Base-by-base conservation (phyloP, 2,329 filamentous ascomycete genomes). In the Periconia macrospinosa region DNA sequence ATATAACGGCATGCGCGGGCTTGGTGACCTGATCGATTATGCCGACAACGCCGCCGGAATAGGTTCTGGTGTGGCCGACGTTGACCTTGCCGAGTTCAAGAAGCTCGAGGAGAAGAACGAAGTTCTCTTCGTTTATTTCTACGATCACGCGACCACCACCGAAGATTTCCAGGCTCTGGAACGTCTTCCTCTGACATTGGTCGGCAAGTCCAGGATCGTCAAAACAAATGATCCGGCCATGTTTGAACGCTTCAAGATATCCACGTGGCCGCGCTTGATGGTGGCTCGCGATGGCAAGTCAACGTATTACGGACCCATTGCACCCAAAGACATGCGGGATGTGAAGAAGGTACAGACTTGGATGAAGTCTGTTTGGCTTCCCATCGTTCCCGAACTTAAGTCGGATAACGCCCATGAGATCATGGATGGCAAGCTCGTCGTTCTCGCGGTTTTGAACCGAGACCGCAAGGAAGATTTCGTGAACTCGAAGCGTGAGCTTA, bases 311-410 rank as follows among this genome's bases (percentile, higher is more conserved):
- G 89, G 86, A 27, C 90, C 89, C 8, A 82, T 97, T 40, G 89
- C 91, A 0, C 94, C 94, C 1, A 85, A 88, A 65, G 92, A 96
- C 64, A 97, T 97, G 90, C 88, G 94, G 54, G 90, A 99, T 67
- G 88, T 89, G 56, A 83, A 86, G 49, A 84, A 86, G 61, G 84
- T 99, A 11, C 79, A 96, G 17, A 83, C 83, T 52, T 99, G 94
- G 94, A 97, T 99, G 92, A 89, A 90, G 71, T 90, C 88, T 2
- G 92, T 96, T 15, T 99, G 95, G 94, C 81, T 97, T 17, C 94
- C 94, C 1, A 91, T 99, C 52, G 91, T 99, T 11, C 93, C 94
- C 0, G 94, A 99, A 73, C 81, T 99, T 50, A 96, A 91, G 0
- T 90, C 91, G 5, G 86, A 88, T 6, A 99, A 99, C 68, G 92